Conservation (phyloP, 768 basidiomycete species). For the Naganishia kalamii region DNA sequence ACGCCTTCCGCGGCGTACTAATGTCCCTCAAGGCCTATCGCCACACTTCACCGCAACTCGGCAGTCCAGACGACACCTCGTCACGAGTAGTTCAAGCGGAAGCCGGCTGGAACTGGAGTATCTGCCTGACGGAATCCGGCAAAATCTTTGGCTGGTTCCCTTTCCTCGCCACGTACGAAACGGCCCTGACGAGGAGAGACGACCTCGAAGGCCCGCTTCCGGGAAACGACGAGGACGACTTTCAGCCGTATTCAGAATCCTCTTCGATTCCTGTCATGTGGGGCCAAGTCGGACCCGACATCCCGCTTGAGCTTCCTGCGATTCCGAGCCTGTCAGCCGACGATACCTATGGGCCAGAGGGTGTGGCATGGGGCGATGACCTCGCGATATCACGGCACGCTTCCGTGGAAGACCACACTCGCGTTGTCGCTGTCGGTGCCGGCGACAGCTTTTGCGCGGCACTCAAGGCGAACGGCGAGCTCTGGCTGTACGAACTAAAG, state of each 20-base stretch:
- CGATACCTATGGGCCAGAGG: slow-evolving; percentile 10
- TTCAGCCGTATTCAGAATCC: slow-evolving; percentile 20
- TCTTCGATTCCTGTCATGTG: slow-evolving; percentile 24
- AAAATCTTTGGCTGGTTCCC: slow-evolving; percentile 37
- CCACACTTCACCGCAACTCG: slow-evolving; percentile 33
- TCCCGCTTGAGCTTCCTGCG: slow-evolving; percentile 24
- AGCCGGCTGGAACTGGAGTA: slow-evolving; percentile 37
- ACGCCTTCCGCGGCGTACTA: not conserved
- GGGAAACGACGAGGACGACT: slow-evolving; percentile 20
- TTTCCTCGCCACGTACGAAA: slow-evolving; percentile 27
- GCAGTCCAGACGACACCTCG: slow-evolving; percentile 25
- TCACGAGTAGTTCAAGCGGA: slow-evolving; percentile 35
- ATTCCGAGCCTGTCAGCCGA: slow-evolving; percentile 24
- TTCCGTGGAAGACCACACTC: not conserved
- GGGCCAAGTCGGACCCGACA: slow-evolving; percentile 30
- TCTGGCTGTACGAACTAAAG: slow-evolving; percentile 31
- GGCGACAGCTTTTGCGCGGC: slow-evolving; percentile 68
- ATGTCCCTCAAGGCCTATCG: slow-evolving; percentile 32
- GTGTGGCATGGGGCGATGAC: slow-evolving; percentile 28
- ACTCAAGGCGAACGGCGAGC: slow-evolving; percentile 52
- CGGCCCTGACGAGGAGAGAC: slow-evolving; percentile 23
- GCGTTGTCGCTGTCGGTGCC: slow-evolving; percentile 71
- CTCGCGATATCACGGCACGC: slow-evolving; percentile 34
- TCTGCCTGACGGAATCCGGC: slow-evolving; percentile 33
- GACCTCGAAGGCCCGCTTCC: slow-evolving; percentile 6